Base-by-base conservation (phyloP, 176 grass and related monocot genomes). In the Saccharum officinarum region DNA sequence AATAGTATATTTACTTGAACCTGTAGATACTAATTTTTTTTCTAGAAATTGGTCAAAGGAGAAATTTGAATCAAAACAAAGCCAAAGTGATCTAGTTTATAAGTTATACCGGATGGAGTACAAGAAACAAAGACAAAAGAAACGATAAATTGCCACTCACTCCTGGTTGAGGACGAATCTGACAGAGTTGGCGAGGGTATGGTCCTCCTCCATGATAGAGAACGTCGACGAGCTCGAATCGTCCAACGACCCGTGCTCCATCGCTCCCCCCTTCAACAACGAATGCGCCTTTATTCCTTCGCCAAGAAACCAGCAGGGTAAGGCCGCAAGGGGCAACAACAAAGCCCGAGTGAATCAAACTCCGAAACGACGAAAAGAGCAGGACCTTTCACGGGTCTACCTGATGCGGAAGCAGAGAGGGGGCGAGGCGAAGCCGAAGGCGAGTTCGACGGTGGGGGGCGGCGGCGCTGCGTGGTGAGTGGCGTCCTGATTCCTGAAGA, bases 151-250 rank as follows among this genome's bases (percentile, higher is more conserved):
- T 18, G 16, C 10, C 17, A 95, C 95, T 95, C 22, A 95, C 95
- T 98, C 95, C 74, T 95, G 93, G 91, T 98, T 98, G 61, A 98
- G 91, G 7, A 82, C 85, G 38, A 90, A 98, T 95, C 89, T 88
- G 69, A 82, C 82, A 26, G 96, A 92, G 82, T 95, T 98, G 17
- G 91, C 93, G 20, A 95, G 85, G 4, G 91, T 98, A 73, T 98
- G 95, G 64, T 95, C 95, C 87, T 98, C 95, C 6, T 95, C 93
- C 62, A 87, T 46, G 50, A 98, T 85, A 71, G 93, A 90, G 87
- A 98, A 98, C 6, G 93, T 94, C 16, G 93, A 98, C 0, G 92
- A 67, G 1, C 64, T 94, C 22, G 42, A 61, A 77, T 97, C 90
- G 17, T 70, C 52, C 70, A 81, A 31, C 49, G 88, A 92, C 16